Conservation (phyloP, 2,329 filamentous ascomycete species). For the Sarocladium strictum region DNA sequence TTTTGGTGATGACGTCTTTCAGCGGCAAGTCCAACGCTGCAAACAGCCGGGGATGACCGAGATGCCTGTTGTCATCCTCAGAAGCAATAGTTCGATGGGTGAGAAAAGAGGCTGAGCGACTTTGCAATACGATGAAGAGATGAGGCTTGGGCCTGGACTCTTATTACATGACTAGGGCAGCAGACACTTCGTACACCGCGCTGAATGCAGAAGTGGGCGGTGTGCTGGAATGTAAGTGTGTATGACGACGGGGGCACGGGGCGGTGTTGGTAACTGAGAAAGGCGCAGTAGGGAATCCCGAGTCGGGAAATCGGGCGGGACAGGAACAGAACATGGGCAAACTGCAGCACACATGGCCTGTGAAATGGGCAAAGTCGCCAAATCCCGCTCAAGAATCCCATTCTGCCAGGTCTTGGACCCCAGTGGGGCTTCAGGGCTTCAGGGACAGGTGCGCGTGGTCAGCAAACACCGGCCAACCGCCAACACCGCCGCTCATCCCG, state of each 20-base stretch:
- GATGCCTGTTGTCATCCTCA: background rate
- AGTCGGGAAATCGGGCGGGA: background rate
- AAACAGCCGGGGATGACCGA: background rate
- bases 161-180: background rate
- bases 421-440: background rate
- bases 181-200: background rate
- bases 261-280: background rate
- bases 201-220: background rate
- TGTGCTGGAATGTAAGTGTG: background rate
- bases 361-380: conserved; percentile 2
- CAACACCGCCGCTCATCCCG: background rate
- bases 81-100: background rate
- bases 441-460: background rate
- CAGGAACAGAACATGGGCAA: background rate
- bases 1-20: background rate
- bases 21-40: too few relatives aligned
- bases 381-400: conserved; percentile 3
- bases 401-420: background rate
- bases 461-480: background rate
- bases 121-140: background rate
- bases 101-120: background rate
- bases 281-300: background rate
- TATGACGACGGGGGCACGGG: background rate
- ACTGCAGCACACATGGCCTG: conserved; percentile 5
- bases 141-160: background rate